Percentiles rank a stretch among this genome's conserved stretches.
Evolutionary conservation across 2,329 filamentous ascomycete species (phyloP).

Genomic region (Claviceps cyperi): DNA sequence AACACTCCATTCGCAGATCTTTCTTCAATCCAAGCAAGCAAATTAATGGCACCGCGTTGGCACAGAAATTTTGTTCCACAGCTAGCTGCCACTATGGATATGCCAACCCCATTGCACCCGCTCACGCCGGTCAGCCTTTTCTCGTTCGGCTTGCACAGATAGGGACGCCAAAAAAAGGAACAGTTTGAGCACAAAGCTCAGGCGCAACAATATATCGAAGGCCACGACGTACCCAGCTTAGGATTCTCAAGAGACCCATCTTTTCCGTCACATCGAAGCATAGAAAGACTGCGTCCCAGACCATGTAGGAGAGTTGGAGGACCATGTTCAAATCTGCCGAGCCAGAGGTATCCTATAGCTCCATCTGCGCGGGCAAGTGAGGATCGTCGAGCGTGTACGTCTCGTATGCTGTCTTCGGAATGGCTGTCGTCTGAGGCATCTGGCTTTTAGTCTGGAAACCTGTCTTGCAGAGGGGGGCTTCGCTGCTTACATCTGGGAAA

Average conservation of each 20-base stretch:
- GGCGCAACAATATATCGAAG: not conserved
- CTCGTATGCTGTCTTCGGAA: conserved; percentile 21
- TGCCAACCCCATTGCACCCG: not conserved
- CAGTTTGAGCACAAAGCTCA: not conserved
- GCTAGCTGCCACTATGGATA: conserved; percentile 13
- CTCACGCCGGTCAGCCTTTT: not conserved
- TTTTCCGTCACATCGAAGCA: conserved; percentile 25
- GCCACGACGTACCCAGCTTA: conserved; percentile 19
- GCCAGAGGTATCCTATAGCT: conserved; percentile 27
- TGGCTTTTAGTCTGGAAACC: not conserved
- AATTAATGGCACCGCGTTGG: conserved; percentile 11
- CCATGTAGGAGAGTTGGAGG: conserved; percentile 19
- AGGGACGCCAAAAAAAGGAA: not conserved
- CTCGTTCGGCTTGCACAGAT: not conserved
- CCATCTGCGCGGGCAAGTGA: conserved; percentile 15
- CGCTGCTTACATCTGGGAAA: conserved; percentile 21
- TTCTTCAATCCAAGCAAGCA: conserved; percentile 23
- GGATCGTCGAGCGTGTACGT: conserved; percentile 17
- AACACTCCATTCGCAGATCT: conserved; percentile 12
- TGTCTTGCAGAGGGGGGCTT: not conserved
- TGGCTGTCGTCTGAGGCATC: conserved; percentile 15
- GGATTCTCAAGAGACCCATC: conserved; percentile 18
- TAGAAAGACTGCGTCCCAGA: conserved; percentile 24
- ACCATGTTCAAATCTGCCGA: conserved; percentile 22
- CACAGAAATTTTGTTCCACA: not conserved